Evolutionary conservation across 2,329 filamentous ascomycete genomes (phyloP).

Genomic region (Fusarium dimerum): DNA sequence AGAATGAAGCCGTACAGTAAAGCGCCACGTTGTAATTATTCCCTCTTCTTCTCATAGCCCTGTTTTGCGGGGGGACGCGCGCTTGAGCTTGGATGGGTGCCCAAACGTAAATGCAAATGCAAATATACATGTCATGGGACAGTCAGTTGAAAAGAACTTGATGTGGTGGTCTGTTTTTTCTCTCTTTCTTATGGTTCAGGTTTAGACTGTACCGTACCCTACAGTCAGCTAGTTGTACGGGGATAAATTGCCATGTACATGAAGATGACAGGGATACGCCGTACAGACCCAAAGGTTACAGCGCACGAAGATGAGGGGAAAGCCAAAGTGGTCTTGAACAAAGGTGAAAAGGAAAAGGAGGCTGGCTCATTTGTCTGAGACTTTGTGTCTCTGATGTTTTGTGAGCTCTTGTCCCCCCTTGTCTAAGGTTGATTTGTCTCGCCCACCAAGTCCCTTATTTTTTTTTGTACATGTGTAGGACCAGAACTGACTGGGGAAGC

Average conservation of each 20-base stretch:
- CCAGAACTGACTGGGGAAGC: background rate
- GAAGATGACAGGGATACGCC: background rate
- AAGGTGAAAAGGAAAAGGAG: background rate
- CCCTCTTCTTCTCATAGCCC: background rate
- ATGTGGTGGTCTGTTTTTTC: too few relatives aligned
- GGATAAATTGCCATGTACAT: too few relatives aligned
- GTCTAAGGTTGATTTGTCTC: background rate
- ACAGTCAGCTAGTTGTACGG: background rate
- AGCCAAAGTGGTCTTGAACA: background rate
- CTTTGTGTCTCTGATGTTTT: background rate
- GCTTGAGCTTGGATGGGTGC: background rate
- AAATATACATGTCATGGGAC: background rate
- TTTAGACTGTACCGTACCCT: background rate
- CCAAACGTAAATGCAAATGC: background rate
- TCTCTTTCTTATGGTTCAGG: too few relatives aligned
- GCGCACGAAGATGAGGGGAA: background rate
- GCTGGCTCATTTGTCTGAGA: background rate
- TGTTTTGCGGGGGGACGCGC: background rate
- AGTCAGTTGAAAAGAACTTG: background rate
- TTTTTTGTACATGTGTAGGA: background rate
- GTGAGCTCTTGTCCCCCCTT: background rate
- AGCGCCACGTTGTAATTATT: background rate
- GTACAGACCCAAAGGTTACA: background rate
- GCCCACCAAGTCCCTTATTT: background rate
- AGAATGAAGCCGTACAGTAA: background rate